phyloP scores from a whole-genome alignment of 441 rosid species.

The Aquilaria agallochum region DNA sequence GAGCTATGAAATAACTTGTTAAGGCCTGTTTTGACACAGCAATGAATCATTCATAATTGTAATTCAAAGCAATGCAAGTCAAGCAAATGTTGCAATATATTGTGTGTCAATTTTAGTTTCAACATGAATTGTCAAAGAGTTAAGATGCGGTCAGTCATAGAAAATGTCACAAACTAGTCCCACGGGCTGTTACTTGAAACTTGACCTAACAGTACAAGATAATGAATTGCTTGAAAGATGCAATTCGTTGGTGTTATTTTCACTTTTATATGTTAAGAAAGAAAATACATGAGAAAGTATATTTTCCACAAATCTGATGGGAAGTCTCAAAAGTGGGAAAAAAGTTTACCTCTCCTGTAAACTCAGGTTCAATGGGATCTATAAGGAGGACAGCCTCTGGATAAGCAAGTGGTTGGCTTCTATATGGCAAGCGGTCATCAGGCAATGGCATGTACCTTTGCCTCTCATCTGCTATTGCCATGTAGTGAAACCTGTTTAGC shows the following conservation, averaged over 20 bases:
- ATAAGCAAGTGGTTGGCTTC: slow-evolving; percentile 52
- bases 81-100: no score
- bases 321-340: no score
- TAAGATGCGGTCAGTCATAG: no score
- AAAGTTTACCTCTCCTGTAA: slow-evolving; percentile 53
- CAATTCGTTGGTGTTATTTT: no score
- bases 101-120: no score
- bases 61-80: not conserved
- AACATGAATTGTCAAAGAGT: not conserved
- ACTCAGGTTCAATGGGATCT: slow-evolving; percentile 52
- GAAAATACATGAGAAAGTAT: no score
- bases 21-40: not conserved
- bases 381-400: slow-evolving; percentile 65
- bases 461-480: slow-evolving; percentile 63
- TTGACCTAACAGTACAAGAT: no score
- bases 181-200: no score
- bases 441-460: slow-evolving; percentile 68
- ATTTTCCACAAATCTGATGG: no score
- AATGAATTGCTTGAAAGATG: no score
- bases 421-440: slow-evolving; percentile 45
- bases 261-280: no score
- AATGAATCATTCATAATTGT: not conserved
- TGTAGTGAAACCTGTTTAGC: slow-evolving; percentile 50
- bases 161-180: no score
- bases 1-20: not conserved